Conservation (phyloP, 75 land plant species). For the Larix kaempferi region DNA sequence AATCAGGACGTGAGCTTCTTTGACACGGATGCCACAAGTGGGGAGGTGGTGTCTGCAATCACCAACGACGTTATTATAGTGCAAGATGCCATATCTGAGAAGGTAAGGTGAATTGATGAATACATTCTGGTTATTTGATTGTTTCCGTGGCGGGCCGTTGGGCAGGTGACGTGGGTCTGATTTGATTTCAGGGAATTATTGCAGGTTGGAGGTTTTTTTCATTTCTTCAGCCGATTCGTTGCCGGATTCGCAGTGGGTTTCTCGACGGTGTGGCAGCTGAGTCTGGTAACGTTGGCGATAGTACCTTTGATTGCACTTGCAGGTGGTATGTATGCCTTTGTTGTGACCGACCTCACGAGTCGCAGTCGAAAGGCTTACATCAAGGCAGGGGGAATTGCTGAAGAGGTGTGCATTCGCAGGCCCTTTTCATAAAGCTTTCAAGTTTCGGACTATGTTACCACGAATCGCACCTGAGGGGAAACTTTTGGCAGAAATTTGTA, state of each 20-base stretch:
- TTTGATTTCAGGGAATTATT: background rate
- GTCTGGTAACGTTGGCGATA: constrained; percentile 82
- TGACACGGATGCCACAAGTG: constrained; percentile 75
- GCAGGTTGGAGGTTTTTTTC: constrained; percentile 93
- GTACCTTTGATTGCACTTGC: constrained; percentile 87
- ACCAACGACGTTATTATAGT: constrained; percentile 64
- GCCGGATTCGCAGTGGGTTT: constrained; percentile 84
- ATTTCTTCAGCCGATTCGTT: constrained; percentile 86
- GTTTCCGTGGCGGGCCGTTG: background rate
- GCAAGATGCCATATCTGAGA: constrained; percentile 88
- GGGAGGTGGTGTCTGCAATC: constrained; percentile 69
- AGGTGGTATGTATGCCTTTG: constrained; percentile 77
- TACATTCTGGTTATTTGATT: too few relatives aligned
- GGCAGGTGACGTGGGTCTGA: constrained; percentile 1
- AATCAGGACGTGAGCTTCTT: constrained; percentile 80
- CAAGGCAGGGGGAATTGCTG: constrained; percentile 90
- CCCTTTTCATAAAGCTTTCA: too few relatives aligned
- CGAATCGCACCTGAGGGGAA: too few relatives aligned
- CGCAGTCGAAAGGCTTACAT: constrained; percentile 76
- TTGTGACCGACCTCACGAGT: constrained; percentile 63
- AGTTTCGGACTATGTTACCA: too few relatives aligned
- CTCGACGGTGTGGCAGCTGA: constrained; percentile 82
- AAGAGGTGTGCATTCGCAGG: constrained; percentile 53
- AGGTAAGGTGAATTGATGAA: constrained; percentile 29
- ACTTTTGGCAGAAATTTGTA: too few relatives aligned